Base-by-base conservation (phyloP, 2,329 filamentous ascomycete genomes). In the Scedosporium minutisporum region DNA sequence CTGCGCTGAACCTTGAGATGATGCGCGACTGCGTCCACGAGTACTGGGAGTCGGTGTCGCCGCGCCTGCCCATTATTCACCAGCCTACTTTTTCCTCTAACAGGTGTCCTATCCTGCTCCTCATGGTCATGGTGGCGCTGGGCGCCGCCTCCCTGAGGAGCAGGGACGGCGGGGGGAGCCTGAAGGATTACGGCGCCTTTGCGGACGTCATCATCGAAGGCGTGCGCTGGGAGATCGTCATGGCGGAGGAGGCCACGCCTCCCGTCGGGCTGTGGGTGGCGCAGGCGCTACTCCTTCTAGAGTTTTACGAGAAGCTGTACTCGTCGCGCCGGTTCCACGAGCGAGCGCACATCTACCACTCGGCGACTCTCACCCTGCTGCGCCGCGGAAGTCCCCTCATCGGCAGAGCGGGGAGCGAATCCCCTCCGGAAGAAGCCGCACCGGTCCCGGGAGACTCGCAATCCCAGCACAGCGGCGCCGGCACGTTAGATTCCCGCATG, bases 231-330 rank as follows among this genome's bases (percentile, higher is more conserved):
- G 88, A 95, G 69, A 89, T 96, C 16, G 86, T 96, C 66, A 90
- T 88, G 68, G 86, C 91, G 64, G 85, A 87, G 9, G 90, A 96
- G 69, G 93, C 93, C 67, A 81, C 87, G 18, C 91, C 93, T 0
- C 91, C 92, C 0, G 91, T 91, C 0, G 90, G 90, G 67, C 76
- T 97, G 2, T 96, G 91, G 90, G 87, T 95, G 1, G 93, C 95
- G 66, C 92, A 96, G 71, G 87, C 91, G 0, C 76, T 96, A 55
- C 75, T 97, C 1, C 78, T 96, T 3, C 78, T 97, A 1, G 93
- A 97, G 71, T 84, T 93, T 4, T 96, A 93, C 69, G 92, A 97
- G 76, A 97, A 96, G 79, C 89, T 96, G 83, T 95, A 90, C 72
- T 91, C 90, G 1, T 92, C 90, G 0, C 82, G 91, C 51, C 83